A percentile compares a stretch with the other conserved stretches of the same genome.
Conservation (phyloP, 2,329 filamentous ascomycete species). For the Aspergillus brunneoviolaceus region DNA sequence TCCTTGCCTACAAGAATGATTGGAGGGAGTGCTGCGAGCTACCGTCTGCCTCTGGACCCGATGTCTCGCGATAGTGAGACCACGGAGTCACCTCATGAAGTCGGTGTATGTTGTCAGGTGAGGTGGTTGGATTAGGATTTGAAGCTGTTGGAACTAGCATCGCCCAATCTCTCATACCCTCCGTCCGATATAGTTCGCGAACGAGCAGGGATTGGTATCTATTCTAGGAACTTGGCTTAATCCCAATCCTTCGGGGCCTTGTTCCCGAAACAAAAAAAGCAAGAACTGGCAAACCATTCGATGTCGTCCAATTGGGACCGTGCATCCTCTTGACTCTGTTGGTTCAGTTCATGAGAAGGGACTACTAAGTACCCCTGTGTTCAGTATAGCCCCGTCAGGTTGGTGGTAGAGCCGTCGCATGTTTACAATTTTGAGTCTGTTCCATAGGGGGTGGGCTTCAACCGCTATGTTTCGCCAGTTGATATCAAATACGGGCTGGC, state of each 20-base stretch:
- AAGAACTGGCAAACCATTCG: neutral
- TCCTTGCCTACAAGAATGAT: neutral
- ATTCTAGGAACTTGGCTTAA: neutral
- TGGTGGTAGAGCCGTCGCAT: neutral
- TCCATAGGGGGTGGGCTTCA: too few relatives aligned
- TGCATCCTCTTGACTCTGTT: neutral
- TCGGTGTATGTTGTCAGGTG: neutral
- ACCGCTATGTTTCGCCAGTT: neutral
- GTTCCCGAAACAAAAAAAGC: neutral
- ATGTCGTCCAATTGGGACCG: neutral
- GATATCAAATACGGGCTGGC: neutral
- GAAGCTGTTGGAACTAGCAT: neutral
- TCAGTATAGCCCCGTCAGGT: too few relatives aligned
- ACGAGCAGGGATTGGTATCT: neutral
- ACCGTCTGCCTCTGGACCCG: neutral
- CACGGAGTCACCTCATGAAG: neutral
- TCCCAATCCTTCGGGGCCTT: neutral
- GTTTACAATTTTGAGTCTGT: neutral
- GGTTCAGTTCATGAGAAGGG: neutral
- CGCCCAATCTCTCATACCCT: neutral
- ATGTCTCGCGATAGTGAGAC: neutral
- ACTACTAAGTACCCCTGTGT: too few relatives aligned
- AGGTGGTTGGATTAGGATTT: neutral
- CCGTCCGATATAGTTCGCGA: neutral
- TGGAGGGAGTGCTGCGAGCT: neutral